Percentiles rank a stretch among this genome's conserved stretches.
Evolutionary conservation across 1,284 basidiomycete genomes (phyloP).

Genomic region (Gymnopus androsaceus): DNA sequence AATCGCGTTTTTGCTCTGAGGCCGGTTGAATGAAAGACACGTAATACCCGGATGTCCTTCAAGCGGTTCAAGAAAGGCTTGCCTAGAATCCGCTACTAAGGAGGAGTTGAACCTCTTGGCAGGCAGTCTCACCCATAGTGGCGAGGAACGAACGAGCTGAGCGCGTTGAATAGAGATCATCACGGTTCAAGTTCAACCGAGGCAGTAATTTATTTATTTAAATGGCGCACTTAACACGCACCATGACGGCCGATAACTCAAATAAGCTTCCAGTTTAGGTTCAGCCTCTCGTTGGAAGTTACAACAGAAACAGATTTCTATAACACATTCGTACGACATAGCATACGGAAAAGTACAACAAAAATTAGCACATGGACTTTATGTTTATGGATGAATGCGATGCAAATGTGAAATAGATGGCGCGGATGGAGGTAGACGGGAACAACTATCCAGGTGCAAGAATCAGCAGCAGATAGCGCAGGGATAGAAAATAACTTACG

Average conservation of each 20-base stretch:
- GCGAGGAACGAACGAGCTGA: neutral
- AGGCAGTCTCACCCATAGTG: neutral
- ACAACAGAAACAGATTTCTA: too few relatives aligned
- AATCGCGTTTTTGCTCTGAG: conserved; percentile 88
- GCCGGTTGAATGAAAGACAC: conserved; percentile 77
- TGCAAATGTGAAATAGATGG: too few relatives aligned
- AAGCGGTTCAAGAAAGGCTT: conserved; percentile 63
- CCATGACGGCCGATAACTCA: too few relatives aligned
- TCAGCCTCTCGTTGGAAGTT: too few relatives aligned
- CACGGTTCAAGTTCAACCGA: too few relatives aligned
- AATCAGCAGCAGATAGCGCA: neutral
- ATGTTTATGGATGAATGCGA: too few relatives aligned
- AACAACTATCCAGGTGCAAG: neutral
- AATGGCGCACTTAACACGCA: too few relatives aligned
- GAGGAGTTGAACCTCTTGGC: conserved; percentile 5
- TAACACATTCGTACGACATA: too few relatives aligned
- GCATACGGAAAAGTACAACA: too few relatives aligned
- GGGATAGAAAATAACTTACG: neutral
- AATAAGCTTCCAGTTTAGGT: too few relatives aligned
- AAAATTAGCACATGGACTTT: too few relatives aligned
- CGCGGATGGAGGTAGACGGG: neutral
- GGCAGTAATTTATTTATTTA: too few relatives aligned
- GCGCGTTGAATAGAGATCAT: neutral
- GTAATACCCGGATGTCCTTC: conserved; percentile 54
- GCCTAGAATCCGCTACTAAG: conserved; percentile 10